phyloP scores from a whole-genome alignment of 805 yeast genomes.

The Schizosaccharomyces japonicus region DNA sequence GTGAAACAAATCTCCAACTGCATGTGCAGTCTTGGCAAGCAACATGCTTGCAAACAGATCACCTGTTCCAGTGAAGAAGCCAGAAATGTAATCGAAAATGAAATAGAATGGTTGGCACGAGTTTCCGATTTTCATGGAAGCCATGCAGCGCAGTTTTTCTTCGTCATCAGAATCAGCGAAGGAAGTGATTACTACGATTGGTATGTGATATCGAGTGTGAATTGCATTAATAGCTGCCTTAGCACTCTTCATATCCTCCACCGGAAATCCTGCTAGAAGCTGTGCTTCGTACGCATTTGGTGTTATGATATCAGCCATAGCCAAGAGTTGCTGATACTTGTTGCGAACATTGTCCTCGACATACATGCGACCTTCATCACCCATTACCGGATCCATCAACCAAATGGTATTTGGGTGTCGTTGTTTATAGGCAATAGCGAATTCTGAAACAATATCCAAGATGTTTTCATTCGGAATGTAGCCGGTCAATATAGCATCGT shows the following conservation, averaged over 20 bases:
- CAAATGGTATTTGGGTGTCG: background rate
- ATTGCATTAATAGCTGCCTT: background rate
- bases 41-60: background rate
- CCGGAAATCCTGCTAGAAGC: background rate
- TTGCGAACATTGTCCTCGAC: constrained; percentile 39
- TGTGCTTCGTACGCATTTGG: constrained; percentile 85
- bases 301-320: constrained; percentile 36
- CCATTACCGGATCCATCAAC: constrained; percentile 70
- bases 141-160: background rate
- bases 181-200: background rate
- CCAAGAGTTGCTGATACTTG: constrained; percentile 26
- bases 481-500: constrained; percentile 1
- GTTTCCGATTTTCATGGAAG: background rate
- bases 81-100: constrained; percentile 12
- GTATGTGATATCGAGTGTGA: background rate
- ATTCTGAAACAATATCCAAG: background rate
- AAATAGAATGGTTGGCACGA: constrained; percentile 14
- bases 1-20: too few species aligned
- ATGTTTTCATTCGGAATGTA: background rate
- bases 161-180: background rate
- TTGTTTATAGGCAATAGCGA: background rate
- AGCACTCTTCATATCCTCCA: background rate
- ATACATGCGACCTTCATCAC: constrained; percentile 68
- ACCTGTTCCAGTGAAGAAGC: background rate
- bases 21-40: background rate